phyloP scores from a whole-genome alignment of 768 basidiomycete genomes.

The Terana coerulea region DNA sequence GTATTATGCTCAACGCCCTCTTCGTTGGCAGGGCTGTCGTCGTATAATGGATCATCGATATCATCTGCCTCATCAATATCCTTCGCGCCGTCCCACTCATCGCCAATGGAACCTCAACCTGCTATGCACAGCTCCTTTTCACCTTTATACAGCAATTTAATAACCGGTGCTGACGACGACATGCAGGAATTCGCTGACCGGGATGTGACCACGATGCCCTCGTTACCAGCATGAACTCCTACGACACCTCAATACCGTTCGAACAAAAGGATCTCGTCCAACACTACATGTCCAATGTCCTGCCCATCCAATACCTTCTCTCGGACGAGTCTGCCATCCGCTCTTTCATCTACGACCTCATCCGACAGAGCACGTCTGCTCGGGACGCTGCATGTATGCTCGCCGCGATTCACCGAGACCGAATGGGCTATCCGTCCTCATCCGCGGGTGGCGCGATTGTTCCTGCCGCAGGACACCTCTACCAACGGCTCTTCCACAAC shows the following conservation, averaged over 20 bases:
- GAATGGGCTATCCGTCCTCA: conserved; percentile 18
- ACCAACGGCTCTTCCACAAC: conserved; percentile 8
- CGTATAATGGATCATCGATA: conserved; percentile 15
- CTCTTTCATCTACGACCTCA: conserved; percentile 46
- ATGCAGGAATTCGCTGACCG: conserved; percentile 3
- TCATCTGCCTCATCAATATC: conserved; percentile 10
- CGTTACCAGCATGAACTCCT: not conserved
- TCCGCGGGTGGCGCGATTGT: not conserved
- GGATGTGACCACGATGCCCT: not conserved
- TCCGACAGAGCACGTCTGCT: conserved; percentile 41
- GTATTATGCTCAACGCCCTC: conserved; percentile 66
- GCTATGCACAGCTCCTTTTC: conserved; percentile 17
- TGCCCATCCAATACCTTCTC: conserved; percentile 67
- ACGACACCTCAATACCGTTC: conserved; percentile 17
- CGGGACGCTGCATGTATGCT: conserved; percentile 60
- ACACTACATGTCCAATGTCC: conserved; percentile 60
- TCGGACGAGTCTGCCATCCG: conserved; percentile 44
- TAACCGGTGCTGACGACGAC: conserved; percentile 11
- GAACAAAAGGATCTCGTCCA: conserved; percentile 27
- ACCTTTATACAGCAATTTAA: conserved; percentile 17
- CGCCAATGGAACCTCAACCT: conserved; percentile 3
- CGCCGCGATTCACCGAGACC: conserved; percentile 50
- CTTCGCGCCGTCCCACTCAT: conserved; percentile 1
- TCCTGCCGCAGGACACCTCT: conserved; percentile 4
- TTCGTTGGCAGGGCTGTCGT: conserved; percentile 45